Percentiles rank a stretch among this genome's conserved stretches.
phyloP scores from a whole-genome alignment of 176 grass and related monocot genomes.

The Avena atlantica region DNA sequence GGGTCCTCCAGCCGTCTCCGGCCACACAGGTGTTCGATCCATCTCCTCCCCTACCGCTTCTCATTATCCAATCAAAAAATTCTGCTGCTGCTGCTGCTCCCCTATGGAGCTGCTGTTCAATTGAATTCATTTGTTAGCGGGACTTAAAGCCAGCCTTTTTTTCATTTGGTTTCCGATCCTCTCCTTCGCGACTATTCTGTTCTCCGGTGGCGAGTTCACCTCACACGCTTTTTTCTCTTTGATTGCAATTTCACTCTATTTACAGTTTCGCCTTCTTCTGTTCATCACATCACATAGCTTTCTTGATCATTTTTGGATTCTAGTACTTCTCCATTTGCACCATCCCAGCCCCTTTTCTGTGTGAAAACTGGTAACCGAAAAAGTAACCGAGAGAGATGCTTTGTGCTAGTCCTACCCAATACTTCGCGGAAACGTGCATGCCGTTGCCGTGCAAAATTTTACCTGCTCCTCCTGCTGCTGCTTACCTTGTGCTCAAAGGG shows the following conservation, averaged over 20 bases:
- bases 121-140: neutral
- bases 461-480: neutral
- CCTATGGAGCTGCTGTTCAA: neutral
- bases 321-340: constrained; percentile 6
- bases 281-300: neutral
- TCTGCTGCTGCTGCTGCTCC: neutral
- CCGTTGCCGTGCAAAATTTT: constrained; percentile 5
- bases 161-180: neutral
- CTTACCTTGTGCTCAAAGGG: neutral
- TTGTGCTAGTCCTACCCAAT: neutral
- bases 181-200: neutral
- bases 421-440: constrained; percentile 1
- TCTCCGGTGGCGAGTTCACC: neutral
- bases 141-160: neutral
- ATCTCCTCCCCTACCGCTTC: neutral
- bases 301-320: neutral
- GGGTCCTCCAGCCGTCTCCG: neutral
- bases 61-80: neutral
- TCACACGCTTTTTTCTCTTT: neutral
- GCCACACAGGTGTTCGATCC: neutral
- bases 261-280: neutral
- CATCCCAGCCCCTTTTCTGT: neutral
- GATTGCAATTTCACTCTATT: neutral
- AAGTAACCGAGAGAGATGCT: constrained; percentile 26
- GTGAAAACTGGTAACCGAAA: neutral